These are phyloP conservation scores for Nakataea oryzae DNA, from an alignment of 2,329 filamentous ascomycete genomes.

Conservation along the genomic window DNA sequence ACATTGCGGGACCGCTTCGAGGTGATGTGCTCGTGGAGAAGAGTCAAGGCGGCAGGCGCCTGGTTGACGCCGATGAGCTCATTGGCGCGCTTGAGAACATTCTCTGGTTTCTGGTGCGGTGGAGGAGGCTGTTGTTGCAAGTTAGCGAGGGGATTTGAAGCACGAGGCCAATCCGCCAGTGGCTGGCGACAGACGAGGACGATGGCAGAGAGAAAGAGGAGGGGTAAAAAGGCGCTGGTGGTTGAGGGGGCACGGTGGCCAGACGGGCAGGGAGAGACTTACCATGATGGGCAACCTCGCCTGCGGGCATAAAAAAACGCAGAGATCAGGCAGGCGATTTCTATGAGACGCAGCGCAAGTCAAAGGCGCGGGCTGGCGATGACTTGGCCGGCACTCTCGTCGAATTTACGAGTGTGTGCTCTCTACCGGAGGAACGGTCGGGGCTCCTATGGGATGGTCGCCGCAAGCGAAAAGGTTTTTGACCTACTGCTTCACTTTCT, in stretches of 20 bases:
- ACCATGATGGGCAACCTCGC: conserved; percentile 44
- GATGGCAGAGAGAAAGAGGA: neutral
- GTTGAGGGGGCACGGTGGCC: neutral
- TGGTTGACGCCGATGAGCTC: conserved; percentile 98
- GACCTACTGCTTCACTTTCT: neutral
- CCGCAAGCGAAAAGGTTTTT: conserved; percentile 2
- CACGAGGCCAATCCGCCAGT: neutral
- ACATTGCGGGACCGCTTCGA: conserved; percentile 97
- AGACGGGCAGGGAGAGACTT: conserved; percentile 9
- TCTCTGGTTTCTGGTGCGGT: conserved; percentile 95
- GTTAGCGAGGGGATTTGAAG: conserved; percentile 7
- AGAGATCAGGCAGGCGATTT: neutral
- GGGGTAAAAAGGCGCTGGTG: conserved; percentile 1
- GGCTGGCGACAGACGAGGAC: neutral
- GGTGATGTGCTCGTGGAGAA: conserved; percentile 98
- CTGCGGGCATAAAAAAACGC: conserved; percentile 16
- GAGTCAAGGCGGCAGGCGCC: conserved; percentile 79
- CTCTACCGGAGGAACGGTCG: neutral
- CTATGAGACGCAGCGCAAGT: conserved; percentile 8
- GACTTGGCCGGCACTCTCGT: conserved; percentile 7
- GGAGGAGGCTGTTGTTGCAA: conserved; percentile 59
- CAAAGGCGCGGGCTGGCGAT: conserved; percentile 10
- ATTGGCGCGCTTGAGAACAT: conserved; percentile 96
- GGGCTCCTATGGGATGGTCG: too few species aligned
- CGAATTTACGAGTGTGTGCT: neutral